These are phyloP conservation scores for Agapanthus africanus DNA, from an alignment of 106 monocot species.

Conservation along the genomic window DNA sequence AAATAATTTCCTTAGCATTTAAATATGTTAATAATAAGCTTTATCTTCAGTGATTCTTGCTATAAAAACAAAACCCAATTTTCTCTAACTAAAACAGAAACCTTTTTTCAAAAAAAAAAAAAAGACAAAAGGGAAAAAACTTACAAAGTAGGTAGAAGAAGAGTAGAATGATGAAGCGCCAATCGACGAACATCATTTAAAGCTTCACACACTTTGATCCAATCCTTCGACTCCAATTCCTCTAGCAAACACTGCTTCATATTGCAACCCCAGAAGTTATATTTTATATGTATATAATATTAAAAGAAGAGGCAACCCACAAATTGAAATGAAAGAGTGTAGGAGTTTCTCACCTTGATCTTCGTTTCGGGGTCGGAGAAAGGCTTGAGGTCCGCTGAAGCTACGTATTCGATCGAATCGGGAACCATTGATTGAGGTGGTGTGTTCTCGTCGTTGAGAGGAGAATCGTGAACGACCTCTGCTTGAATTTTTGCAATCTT, in stretches of 20 bases:
- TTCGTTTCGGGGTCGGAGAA: slow-evolving; percentile 39
- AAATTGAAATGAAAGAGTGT: not conserved
- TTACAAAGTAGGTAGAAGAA: slow-evolving; percentile 69
- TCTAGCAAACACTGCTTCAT: slow-evolving; percentile 46
- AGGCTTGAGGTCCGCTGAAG: slow-evolving; percentile 50
- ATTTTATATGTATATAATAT: no score
- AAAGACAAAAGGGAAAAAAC: not conserved
- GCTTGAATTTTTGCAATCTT: slow-evolving; percentile 2
- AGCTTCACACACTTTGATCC: slow-evolving; percentile 51
- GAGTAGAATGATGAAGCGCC: slow-evolving; percentile 44
- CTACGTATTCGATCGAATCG: slow-evolving; percentile 63
- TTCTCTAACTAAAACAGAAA: not conserved
- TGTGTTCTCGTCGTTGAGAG: slow-evolving; percentile 39
- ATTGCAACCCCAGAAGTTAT: no score
- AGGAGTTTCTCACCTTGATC: slow-evolving; percentile 31
- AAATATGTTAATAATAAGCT: no score
- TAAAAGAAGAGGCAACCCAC: no score
- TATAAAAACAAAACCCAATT: no score
- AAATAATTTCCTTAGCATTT: no score
- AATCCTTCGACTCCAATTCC: slow-evolving; percentile 69
- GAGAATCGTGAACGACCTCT: not conserved
- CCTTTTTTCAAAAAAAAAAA: not conserved
- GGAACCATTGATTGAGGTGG: slow-evolving; percentile 13
- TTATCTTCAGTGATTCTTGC: no score
- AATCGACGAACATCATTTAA: slow-evolving; percentile 68